Evolutionary conservation across 139 green algal species (phyloP).

Genomic region (Mychonastes homosphaera): DNA sequence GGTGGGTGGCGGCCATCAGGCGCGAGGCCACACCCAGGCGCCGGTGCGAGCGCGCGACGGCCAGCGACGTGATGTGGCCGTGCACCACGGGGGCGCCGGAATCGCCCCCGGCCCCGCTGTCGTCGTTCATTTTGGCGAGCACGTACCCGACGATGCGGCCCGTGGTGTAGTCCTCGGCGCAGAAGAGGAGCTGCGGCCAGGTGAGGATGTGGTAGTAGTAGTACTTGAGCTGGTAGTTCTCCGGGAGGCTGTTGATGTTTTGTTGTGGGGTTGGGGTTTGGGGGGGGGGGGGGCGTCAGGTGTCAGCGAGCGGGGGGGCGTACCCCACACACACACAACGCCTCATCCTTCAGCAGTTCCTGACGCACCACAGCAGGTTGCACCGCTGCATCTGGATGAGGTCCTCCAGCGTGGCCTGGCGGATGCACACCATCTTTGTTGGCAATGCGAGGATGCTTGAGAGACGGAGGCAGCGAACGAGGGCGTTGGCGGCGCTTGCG

Average conservation of each 20-base stretch:
- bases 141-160: conserved; percentile 97
- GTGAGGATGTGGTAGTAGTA: conserved; percentile 99
- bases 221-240: conserved; percentile 99
- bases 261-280: conserved; percentile 88
- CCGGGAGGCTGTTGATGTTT: conserved; percentile 74
- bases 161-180: conserved; percentile 94
- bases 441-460: no score
- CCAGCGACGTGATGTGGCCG: conserved; percentile 96
- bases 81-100: conserved; percentile 31
- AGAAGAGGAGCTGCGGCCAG: conserved; percentile 95
- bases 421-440: conserved; percentile 83
- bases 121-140: conserved; percentile 89
- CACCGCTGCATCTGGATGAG: conserved; percentile 93
- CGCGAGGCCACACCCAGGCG: conserved; percentile 92
- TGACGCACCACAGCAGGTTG: conserved; percentile 81
- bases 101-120: background rate
- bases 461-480: no score
- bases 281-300: background rate
- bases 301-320: background rate
- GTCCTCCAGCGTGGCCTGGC: conserved; percentile 80
- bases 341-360: background rate
- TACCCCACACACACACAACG: background rate
- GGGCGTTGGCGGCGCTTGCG: no score
- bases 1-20: conserved; percentile 87
- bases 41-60: conserved; percentile 85